Conservation (phyloP, 2,329 filamentous ascomycete species). For the Alternaria infectoria region DNA sequence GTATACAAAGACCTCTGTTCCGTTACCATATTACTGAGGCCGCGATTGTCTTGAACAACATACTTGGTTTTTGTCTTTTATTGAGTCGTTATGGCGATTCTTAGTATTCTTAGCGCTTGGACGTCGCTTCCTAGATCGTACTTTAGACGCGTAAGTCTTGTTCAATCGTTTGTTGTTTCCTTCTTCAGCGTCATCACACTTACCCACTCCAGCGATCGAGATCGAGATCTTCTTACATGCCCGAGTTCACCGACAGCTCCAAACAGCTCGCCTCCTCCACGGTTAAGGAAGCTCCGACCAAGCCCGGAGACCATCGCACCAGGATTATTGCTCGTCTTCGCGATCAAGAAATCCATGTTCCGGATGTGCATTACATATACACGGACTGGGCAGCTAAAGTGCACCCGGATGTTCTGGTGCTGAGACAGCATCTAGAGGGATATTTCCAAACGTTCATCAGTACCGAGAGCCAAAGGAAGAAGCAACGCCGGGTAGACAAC, state of each 20-base stretch:
- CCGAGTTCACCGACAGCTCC: background rate
- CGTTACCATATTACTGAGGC: background rate
- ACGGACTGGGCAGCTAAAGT: constrained; percentile 4
- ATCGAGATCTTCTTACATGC: background rate
- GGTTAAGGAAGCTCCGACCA: background rate
- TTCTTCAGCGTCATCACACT: background rate
- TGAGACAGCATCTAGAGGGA: constrained; percentile 5
- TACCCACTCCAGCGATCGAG: background rate
- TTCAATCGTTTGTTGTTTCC: background rate
- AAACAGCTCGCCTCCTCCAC: background rate
- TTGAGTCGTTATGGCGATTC: background rate
- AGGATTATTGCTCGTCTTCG: constrained; percentile 5
- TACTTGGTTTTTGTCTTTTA: background rate
- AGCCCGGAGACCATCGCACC: background rate
- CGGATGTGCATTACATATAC: constrained; percentile 10
- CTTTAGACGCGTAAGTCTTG: background rate
- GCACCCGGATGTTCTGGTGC: constrained; percentile 1
- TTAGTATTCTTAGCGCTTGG: background rate
- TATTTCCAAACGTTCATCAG: constrained; percentile 7
- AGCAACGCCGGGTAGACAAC: constrained; percentile 10
- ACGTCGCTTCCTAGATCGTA: background rate
- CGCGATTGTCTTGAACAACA: background rate
- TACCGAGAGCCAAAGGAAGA: constrained; percentile 5
- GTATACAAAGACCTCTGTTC: background rate
- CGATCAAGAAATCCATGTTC: constrained; percentile 10